Conservation (phyloP, 176 grass and related monocot species). For the Bonia amplexicaulis region DNA sequence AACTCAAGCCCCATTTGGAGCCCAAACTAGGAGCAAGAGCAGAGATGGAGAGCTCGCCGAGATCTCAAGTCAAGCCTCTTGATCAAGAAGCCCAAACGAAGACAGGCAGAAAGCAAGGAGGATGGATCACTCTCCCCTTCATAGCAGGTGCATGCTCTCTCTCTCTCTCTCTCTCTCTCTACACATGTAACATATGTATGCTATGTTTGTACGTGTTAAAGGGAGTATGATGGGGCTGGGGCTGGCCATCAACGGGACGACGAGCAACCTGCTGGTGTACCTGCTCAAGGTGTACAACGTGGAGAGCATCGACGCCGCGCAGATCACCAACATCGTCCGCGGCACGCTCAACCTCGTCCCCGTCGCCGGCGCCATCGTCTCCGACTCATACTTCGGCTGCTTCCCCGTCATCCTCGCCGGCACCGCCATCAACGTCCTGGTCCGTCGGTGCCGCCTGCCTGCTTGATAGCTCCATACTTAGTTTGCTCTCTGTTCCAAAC, state of each 20-base stretch:
- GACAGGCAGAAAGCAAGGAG: not conserved
- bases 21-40: not conserved
- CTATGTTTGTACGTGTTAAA: not conserved
- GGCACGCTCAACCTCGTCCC: not conserved
- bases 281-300: constrained; percentile 11
- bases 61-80: not conserved
- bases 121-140: constrained; percentile 18
- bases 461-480: too few relatives aligned
- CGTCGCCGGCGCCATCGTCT: constrained; percentile 14
- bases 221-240: constrained; percentile 11
- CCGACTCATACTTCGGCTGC: constrained; percentile 17
- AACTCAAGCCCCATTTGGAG: not conserved
- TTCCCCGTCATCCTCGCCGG: constrained; percentile 13
- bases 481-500: not conserved
- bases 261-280: constrained; percentile 1
- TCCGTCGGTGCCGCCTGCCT: not conserved
- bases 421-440: constrained; percentile 2
- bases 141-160: not conserved
- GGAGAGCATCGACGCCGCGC: constrained; percentile 20
- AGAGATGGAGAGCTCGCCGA: not conserved
- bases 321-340: constrained; percentile 1
- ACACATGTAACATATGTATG: too few relatives aligned
- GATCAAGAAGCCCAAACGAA: not conserved
- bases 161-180: too few relatives aligned
- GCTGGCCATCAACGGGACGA: constrained; percentile 13